Evolutionary conservation across 768 basidiomycete species (phyloP).

Genomic region (Rhodocollybia butyracea): DNA sequence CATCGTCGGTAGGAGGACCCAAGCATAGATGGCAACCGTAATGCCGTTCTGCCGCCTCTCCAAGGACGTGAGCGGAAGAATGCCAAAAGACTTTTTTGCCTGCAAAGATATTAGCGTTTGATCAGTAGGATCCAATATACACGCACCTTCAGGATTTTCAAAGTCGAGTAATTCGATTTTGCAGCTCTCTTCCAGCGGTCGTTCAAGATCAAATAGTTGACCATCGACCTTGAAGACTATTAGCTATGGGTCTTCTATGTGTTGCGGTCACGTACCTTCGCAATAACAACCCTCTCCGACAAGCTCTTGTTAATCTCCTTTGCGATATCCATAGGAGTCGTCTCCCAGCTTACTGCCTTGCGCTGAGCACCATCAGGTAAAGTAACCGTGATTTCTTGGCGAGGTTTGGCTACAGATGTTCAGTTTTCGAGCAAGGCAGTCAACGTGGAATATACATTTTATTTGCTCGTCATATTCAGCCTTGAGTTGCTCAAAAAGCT

Average conservation of each 20-base stretch:
- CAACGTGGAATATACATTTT: constrained; percentile 46
- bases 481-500: constrained; percentile 86
- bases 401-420: constrained; percentile 59
- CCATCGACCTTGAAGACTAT: constrained; percentile 63
- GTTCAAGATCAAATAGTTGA: constrained; percentile 89
- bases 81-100: constrained; percentile 99
- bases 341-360: constrained; percentile 90
- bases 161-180: constrained; percentile 88
- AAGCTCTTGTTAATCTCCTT: constrained; percentile 84
- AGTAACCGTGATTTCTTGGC: constrained; percentile 80
- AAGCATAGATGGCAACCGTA: constrained; percentile 97
- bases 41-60: constrained; percentile 93
- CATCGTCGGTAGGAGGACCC: constrained; percentile 95
- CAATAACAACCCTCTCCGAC: constrained; percentile 87
- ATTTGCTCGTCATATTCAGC: constrained; percentile 79
- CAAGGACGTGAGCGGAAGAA: constrained; percentile 96
- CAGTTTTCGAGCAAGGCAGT: constrained; percentile 7
- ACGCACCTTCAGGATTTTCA: constrained; percentile 79
- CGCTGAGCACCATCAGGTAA: constrained; percentile 84
- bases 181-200: constrained; percentile 85
- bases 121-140: background rate
- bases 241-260: background rate
- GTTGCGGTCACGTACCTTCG: constrained; percentile 57
- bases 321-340: constrained; percentile 88
- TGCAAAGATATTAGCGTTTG: constrained; percentile 20